phyloP scores from a whole-genome alignment of 805 yeast species.

The Myxozyma sirexii region DNA sequence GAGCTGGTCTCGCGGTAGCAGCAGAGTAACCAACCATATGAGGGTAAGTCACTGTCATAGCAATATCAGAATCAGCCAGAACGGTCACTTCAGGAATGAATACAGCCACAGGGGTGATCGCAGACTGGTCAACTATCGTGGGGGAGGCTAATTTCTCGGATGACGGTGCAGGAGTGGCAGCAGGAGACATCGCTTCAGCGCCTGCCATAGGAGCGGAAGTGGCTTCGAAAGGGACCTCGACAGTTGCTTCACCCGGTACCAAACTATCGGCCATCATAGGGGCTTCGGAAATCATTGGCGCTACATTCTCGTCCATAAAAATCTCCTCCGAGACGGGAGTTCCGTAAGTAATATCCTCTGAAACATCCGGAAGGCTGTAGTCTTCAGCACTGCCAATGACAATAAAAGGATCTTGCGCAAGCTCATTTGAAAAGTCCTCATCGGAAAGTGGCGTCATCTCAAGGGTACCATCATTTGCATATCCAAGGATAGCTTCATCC shows the following conservation, averaged over 20 bases:
- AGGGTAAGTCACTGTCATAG: slow-evolving; percentile 30
- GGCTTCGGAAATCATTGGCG: not conserved
- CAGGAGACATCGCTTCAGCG: slow-evolving; percentile 10
- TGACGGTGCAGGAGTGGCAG: slow-evolving; percentile 11
- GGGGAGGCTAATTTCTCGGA: slow-evolving; percentile 3
- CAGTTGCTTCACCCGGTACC: not conserved
- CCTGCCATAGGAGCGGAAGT: slow-evolving; percentile 14
- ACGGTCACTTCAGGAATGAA: slow-evolving; percentile 25
- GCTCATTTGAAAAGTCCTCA: too few species aligned
- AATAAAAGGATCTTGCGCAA: not conserved
- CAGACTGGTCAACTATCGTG: slow-evolving; percentile 3
- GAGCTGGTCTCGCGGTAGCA: slow-evolving; percentile 13
- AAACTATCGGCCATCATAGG: slow-evolving; percentile 11
- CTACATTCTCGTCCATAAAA: not conserved
- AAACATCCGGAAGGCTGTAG: slow-evolving; percentile 13
- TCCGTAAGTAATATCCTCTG: slow-evolving; percentile 18
- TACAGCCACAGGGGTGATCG: slow-evolving; percentile 24
- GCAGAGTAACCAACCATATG: slow-evolving; percentile 28
- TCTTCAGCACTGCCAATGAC: slow-evolving; percentile 11
- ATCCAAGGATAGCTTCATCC: slow-evolving; percentile 4
- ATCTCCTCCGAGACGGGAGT: slow-evolving; percentile 26
- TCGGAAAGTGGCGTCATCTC: too few species aligned
- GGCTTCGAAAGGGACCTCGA: not conserved
- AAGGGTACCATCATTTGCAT: slow-evolving; percentile 1
- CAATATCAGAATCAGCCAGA: slow-evolving; percentile 14